Conservation (phyloP, 306 rosid species). For the Prunus mira region DNA sequence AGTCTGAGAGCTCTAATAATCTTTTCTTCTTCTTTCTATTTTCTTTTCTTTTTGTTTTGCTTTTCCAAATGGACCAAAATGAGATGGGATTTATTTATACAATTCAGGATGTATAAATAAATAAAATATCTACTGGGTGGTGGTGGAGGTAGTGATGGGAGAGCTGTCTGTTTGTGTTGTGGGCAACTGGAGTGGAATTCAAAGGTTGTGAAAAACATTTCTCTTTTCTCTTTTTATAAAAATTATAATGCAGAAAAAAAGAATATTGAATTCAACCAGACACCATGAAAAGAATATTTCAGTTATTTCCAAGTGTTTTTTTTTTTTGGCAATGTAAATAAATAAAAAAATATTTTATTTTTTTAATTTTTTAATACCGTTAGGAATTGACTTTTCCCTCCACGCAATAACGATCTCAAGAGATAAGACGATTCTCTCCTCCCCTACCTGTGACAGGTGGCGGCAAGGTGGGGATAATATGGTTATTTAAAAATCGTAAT, state of each 20-base stretch:
- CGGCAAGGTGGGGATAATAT: constrained; percentile 2
- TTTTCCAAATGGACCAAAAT: not conserved
- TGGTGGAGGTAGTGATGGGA: constrained; percentile 24
- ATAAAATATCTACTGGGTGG: constrained; percentile 26
- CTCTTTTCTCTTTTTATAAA: not conserved
- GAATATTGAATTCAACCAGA: not conserved
- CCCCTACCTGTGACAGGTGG: not conserved
- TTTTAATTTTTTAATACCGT: constrained; percentile 41
- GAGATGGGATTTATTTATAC: not conserved
- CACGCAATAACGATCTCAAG: constrained; percentile 47
- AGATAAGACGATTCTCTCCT: constrained; percentile 39
- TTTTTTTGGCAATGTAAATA: not conserved
- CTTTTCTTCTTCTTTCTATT: too few relatives aligned
- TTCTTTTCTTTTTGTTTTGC: too few relatives aligned
- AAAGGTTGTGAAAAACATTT: constrained; percentile 21
- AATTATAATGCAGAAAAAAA: not conserved
- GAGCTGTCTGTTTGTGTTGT: constrained; percentile 44
- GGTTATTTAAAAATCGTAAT: not conserved
- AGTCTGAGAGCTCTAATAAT: not conserved
- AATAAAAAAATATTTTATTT: not conserved
- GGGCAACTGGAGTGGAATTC: constrained; percentile 36
- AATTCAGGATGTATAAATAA: not conserved
- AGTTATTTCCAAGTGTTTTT: not conserved
- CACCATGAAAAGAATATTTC: not conserved
- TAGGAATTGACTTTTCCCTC: constrained; percentile 72